Conservation (phyloP, 331 rosid species). For the Stylosanthes scabra region DNA sequence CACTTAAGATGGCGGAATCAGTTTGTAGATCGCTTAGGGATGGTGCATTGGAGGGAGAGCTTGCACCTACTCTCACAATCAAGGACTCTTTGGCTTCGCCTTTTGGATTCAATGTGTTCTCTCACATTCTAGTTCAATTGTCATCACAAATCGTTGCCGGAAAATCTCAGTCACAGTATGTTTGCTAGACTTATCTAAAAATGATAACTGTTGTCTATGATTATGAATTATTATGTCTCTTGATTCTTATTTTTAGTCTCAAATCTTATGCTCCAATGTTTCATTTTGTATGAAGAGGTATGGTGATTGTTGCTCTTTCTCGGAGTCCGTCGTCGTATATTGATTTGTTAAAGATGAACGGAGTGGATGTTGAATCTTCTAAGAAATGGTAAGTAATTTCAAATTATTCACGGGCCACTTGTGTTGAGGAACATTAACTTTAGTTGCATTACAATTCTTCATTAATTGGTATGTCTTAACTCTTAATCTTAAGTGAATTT, state of each 20-base stretch:
- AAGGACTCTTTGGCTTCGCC: constrained; percentile 75
- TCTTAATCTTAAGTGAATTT: too few relatives aligned
- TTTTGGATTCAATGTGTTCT: constrained; percentile 62
- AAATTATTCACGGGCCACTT: neutral
- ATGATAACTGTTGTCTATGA: neutral
- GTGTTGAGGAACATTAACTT: neutral
- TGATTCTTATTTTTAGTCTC: constrained; percentile 12
- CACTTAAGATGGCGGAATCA: constrained; percentile 68
- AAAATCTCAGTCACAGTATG: constrained; percentile 82
- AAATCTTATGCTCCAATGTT: neutral
- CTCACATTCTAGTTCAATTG: constrained; percentile 67
- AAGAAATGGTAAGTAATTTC: constrained; percentile 56
- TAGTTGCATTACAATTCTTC: too few relatives aligned
- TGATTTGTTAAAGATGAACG: constrained; percentile 59
- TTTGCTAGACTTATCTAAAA: constrained; percentile 19
- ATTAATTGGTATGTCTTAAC: too few relatives aligned
- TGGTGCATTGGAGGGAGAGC: constrained; percentile 88
- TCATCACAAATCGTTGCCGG: constrained; percentile 60
- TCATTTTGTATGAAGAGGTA: constrained; percentile 52
- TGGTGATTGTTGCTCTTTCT: constrained; percentile 73
- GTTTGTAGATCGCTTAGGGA: constrained; percentile 76
- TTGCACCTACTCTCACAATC: constrained; percentile 77
- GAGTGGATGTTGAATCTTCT: constrained; percentile 57
- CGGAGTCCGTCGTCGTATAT: constrained; percentile 74
- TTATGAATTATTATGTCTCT: neutral